A percentile compares a stretch with the other conserved stretches of the same genome.
Conservation (phyloP, 2,329 filamentous ascomycete genomes). For the Pseudogymnoascus sp. region DNA sequence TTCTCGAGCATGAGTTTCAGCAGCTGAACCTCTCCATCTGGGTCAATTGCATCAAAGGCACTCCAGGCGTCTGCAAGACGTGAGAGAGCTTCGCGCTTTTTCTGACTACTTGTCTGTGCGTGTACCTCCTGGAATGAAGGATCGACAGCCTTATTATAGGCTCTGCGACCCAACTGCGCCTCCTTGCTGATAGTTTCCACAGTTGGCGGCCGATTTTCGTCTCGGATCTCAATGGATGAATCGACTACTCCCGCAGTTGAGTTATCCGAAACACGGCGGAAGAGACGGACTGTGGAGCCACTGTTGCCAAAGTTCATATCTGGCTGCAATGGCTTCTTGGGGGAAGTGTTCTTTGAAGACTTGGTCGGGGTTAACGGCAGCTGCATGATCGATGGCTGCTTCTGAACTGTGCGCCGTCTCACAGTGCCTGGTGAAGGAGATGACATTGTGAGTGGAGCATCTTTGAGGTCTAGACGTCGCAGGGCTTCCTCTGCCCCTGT, state of each 20-base stretch:
- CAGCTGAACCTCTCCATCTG: conserved; percentile 81
- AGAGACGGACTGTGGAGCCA: conserved; percentile 83
- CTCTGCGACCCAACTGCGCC: conserved; percentile 67
- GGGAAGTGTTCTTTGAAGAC: conserved; percentile 14
- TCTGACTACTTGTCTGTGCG: conserved; percentile 60
- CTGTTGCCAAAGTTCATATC: conserved; percentile 93
- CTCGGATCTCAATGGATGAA: conserved; percentile 24
- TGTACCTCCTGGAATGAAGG: conserved; percentile 77
- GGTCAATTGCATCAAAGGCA: conserved; percentile 75
- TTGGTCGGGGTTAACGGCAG: conserved; percentile 24
- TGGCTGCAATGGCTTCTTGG: conserved; percentile 71
- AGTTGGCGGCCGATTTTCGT: conserved; percentile 56
- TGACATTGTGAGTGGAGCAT: conserved; percentile 47
- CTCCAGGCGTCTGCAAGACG: conserved; percentile 80
- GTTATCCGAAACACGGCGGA: conserved; percentile 75
- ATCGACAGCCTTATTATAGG: conserved; percentile 75
- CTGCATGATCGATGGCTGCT: conserved; percentile 30
- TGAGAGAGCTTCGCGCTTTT: conserved; percentile 77
- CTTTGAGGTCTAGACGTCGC: conserved; percentile 51
- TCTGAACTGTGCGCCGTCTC: conserved; percentile 46
- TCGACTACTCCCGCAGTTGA: conserved; percentile 28
- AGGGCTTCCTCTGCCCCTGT: conserved; percentile 46
- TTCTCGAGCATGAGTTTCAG: conserved; percentile 69
- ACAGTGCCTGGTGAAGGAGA: conserved; percentile 49
- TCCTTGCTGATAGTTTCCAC: conserved; percentile 65